A percentile compares a stretch with the other conserved stretches of the same genome.
phyloP scores from a whole-genome alignment of 305 asterid species.

The Euphrasia arctica region DNA sequence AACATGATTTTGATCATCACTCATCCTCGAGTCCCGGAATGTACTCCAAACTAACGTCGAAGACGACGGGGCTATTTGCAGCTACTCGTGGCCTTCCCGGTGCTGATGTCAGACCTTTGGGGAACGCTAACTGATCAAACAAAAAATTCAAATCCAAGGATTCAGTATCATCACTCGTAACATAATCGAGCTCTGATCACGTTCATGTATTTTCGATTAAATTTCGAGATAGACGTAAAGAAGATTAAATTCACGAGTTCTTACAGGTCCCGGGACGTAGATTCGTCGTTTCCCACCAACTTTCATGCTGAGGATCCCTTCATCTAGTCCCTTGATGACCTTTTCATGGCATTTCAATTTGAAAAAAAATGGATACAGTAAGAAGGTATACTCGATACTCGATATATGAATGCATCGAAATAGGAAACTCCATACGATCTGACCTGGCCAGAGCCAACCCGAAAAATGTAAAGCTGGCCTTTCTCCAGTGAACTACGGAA shows the following conservation, averaged over 20 bases:
- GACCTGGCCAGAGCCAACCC: constrained; percentile 96
- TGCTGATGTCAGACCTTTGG: constrained; percentile 88
- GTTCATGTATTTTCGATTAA: not conserved
- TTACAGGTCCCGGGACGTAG: constrained; percentile 90
- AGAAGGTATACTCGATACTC: not conserved
- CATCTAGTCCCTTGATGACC: constrained; percentile 96
- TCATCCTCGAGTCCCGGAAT: constrained; percentile 89
- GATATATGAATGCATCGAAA: constrained; percentile 4
- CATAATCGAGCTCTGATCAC: not conserved
- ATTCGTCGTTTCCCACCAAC: constrained; percentile 90
- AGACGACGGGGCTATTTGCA: constrained; percentile 75
- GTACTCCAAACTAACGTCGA: constrained; percentile 90
- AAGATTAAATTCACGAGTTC: constrained; percentile 24
- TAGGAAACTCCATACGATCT: constrained; percentile 20
- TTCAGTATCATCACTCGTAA: not conserved
- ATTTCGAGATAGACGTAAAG: not conserved
- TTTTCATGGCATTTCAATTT: constrained; percentile 28
- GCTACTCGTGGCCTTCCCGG: constrained; percentile 98
- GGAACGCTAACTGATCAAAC: constrained; percentile 72
- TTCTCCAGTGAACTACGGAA: constrained; percentile 87
- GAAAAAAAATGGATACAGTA: not conserved
- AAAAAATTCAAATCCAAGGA: constrained; percentile 9
- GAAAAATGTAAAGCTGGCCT: constrained; percentile 74
- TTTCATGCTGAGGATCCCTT: constrained; percentile 92
- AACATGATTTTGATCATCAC: constrained; percentile 30